Evolutionary conservation across 2,329 filamentous ascomycete genomes (phyloP).

Genomic region (Sclerotinia nivalis): DNA sequence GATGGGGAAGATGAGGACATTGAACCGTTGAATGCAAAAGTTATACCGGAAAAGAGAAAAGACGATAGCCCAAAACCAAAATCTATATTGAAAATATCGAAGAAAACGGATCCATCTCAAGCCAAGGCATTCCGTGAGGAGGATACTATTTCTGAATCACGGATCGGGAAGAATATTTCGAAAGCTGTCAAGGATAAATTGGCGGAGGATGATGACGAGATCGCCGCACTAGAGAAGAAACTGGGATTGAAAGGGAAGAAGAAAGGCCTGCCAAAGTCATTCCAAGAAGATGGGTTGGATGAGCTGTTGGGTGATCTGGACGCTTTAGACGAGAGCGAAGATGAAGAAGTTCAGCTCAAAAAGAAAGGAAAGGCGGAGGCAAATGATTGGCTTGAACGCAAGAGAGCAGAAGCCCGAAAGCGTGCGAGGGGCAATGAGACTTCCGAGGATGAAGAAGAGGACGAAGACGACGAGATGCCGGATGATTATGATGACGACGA

Average conservation of each 20-base stretch:
- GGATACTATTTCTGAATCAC: slow-evolving; percentile 4
- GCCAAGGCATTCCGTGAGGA: background rate
- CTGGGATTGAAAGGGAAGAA: slow-evolving; percentile 78
- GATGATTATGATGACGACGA: slow-evolving; percentile 41
- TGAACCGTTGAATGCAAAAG: slow-evolving; percentile 1
- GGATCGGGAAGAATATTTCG: slow-evolving; percentile 30
- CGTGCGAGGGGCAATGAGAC: slow-evolving; percentile 17
- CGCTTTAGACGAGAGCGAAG: slow-evolving; percentile 59
- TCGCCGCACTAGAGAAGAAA: slow-evolving; percentile 82
- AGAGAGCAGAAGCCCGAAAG: slow-evolving; percentile 50
- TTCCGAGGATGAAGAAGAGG: slow-evolving; percentile 25
- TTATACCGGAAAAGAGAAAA: slow-evolving; percentile 15
- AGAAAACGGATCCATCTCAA: slow-evolving; percentile 29
- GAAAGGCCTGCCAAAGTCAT: slow-evolving; percentile 64
- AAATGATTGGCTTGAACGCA: slow-evolving; percentile 61
- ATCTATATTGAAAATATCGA: slow-evolving; percentile 38
- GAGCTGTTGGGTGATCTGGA: slow-evolving; percentile 61
- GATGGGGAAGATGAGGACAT: slow-evolving; percentile 18
- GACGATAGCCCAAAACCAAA: slow-evolving; percentile 31
- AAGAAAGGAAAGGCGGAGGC: slow-evolving; percentile 61
- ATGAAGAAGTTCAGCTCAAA: slow-evolving; percentile 47
- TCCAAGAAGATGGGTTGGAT: slow-evolving; percentile 80
- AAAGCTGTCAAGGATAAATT: slow-evolving; percentile 60
- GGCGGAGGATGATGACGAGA: slow-evolving; percentile 82
- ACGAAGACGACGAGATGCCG: slow-evolving; percentile 34